Percentiles rank a stretch among this genome's conserved stretches.
Conservation (phyloP, 805 yeast species). For the Saccharomycopsis sp. region DNA sequence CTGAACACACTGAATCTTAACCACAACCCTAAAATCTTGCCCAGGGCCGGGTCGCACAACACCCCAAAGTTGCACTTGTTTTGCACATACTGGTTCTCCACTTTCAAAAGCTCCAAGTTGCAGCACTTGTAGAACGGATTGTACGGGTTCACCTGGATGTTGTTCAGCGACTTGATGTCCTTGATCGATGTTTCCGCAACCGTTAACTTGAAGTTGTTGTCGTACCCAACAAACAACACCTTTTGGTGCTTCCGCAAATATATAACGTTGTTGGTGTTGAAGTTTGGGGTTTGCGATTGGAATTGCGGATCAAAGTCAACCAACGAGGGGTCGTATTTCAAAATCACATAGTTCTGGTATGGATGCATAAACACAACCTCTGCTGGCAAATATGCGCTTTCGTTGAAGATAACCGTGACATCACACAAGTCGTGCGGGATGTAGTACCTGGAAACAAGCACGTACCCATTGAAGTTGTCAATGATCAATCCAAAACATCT, state of each 20-base stretch:
- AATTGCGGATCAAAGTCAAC: slow-evolving; percentile 20
- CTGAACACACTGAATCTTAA: slow-evolving; percentile 21
- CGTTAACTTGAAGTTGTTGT: slow-evolving; percentile 20
- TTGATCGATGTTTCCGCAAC: slow-evolving; percentile 21
- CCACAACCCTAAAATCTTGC: slow-evolving; percentile 20
- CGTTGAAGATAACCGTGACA: slow-evolving; percentile 20
- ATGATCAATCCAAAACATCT: slow-evolving; percentile 21
- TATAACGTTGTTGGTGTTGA: slow-evolving; percentile 19
- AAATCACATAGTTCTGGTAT: slow-evolving; percentile 21
- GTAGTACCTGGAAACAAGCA: slow-evolving; percentile 20
- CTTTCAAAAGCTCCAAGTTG: slow-evolving; percentile 20
- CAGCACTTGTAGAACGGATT: slow-evolving; percentile 21
- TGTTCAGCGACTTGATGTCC: slow-evolving; percentile 20
- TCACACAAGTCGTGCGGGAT: slow-evolving; percentile 22
- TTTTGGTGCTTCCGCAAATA: slow-evolving; percentile 20
- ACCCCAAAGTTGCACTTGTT: slow-evolving; percentile 21
- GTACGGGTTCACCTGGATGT: slow-evolving; percentile 20
- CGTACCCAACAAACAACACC: slow-evolving; percentile 21
- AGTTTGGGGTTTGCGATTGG: slow-evolving; percentile 20
- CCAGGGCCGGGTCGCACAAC: slow-evolving; percentile 20
- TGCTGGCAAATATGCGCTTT: slow-evolving; percentile 20
- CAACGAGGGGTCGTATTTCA: slow-evolving; percentile 21
- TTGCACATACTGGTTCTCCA: slow-evolving; percentile 20
- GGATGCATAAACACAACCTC: slow-evolving; percentile 22
- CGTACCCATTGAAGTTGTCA: slow-evolving; percentile 21